Conservation (phyloP, 129 eudicot species). For the Flaveria linearis region DNA sequence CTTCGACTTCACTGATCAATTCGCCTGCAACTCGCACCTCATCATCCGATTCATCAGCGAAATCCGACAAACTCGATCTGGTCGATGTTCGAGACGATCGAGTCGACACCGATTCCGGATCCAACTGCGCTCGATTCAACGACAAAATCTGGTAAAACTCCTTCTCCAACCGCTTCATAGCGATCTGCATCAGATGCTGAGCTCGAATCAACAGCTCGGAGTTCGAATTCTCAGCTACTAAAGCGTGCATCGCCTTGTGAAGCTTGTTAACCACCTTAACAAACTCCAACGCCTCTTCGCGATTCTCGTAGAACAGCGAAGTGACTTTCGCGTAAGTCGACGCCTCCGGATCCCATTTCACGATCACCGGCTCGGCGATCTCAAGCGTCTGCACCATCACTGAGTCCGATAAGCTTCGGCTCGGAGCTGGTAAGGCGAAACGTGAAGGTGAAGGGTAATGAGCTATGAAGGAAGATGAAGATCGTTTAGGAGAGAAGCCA, state of each 20-base stretch:
- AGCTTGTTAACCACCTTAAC: conserved; percentile 47
- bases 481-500: conserved; percentile 35
- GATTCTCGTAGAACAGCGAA: conserved; percentile 62
- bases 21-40: conserved; percentile 33
- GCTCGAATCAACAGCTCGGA: conserved; percentile 50
- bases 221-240: conserved; percentile 38
- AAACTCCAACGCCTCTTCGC: conserved; percentile 52
- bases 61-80: conserved; percentile 50
- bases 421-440: conserved; percentile 36
- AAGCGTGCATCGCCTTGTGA: conserved; percentile 61
- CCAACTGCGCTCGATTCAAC: conserved; percentile 53
- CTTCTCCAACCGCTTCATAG: conserved; percentile 65
- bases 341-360: conserved; percentile 58
- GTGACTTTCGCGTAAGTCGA: conserved; percentile 57
- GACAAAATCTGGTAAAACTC: conserved; percentile 75
- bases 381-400: conserved; percentile 48
- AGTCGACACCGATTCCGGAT: conserved; percentile 61
- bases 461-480: conserved; percentile 44
- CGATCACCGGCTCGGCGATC: conserved; percentile 49
- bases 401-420: conserved; percentile 44
- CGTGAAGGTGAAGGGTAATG: conserved; percentile 50
- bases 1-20: conserved; percentile 48
- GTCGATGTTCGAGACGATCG: conserved; percentile 52
- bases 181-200: conserved; percentile 65
- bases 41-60: conserved; percentile 46